Conservation (phyloP, 1,284 basidiomycete species). For the Ustilago shanxiensis region DNA sequence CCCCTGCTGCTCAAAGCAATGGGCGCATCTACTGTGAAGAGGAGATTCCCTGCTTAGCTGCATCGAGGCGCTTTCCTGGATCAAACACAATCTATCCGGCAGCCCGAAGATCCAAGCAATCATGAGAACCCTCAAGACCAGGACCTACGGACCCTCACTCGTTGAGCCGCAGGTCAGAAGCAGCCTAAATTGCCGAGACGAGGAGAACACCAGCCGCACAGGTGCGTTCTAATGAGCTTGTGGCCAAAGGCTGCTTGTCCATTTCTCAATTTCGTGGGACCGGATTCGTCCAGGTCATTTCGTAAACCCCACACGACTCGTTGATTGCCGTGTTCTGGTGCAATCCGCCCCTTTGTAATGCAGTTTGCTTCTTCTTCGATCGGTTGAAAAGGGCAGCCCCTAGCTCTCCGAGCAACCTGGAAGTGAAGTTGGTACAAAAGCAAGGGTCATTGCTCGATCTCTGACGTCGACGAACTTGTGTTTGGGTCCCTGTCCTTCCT, state of each 20-base stretch:
- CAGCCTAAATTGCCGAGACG: not conserved
- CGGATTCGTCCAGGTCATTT: not conserved
- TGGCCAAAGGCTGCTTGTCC: not conserved
- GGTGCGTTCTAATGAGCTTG: constrained; percentile 1
- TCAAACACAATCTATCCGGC: constrained; percentile 35
- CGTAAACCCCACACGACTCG: constrained; percentile 1
- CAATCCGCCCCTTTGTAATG: not conserved
- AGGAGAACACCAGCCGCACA: not conserved
- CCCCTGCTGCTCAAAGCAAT: not conserved
- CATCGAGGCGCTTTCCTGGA: constrained; percentile 17
- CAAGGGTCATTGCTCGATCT: not conserved
- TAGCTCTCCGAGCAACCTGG: not conserved
- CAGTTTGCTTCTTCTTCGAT: not conserved
- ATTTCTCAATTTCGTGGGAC: not conserved
- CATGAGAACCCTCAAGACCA: not conserved
- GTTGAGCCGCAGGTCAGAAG: constrained; percentile 2
- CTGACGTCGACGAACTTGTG: constrained; percentile 7
- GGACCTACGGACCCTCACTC: constrained; percentile 1
- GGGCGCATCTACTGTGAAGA: not conserved
- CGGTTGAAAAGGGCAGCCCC: not conserved
- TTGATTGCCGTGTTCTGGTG: not conserved
- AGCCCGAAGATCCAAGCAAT: not conserved
- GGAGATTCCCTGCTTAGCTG: not conserved
- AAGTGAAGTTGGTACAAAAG: constrained; percentile 2
- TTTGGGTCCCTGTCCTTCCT: not conserved